Percentiles rank a stretch among this genome's conserved stretches.
phyloP scores from a whole-genome alignment of 2,329 filamentous ascomycete species.

The Pseudogymnoascus sp. region DNA sequence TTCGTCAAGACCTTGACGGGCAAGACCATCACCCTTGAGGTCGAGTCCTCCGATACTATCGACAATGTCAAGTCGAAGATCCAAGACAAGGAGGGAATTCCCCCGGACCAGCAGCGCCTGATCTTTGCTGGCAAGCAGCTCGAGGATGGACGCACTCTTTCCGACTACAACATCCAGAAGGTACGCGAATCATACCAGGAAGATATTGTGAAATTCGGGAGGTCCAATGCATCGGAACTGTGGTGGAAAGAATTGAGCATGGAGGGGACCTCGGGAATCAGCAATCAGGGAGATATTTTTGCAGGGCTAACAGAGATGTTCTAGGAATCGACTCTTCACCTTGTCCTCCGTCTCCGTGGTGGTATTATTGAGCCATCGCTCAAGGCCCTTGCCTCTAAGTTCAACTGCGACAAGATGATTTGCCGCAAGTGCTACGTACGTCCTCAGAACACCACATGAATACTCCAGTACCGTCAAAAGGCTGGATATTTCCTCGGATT shows the following conservation, averaged over 20 bases:
- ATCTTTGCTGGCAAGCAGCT: slow-evolving; percentile 99
- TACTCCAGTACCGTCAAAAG: not conserved
- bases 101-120: slow-evolving; percentile 95
- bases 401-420: slow-evolving; percentile 99
- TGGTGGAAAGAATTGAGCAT: not conserved
- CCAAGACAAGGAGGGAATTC: slow-evolving; percentile 99
- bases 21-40: slow-evolving; percentile 99
- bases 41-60: slow-evolving; percentile 98
- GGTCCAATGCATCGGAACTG: slow-evolving; percentile 11
- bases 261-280: not conserved
- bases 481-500: slow-evolving; percentile 3
- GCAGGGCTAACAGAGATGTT: slow-evolving; percentile 12
- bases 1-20: slow-evolving; percentile 99
- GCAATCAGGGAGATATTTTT: not conserved
- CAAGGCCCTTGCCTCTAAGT: slow-evolving; percentile 97
- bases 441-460: slow-evolving; percentile 25
- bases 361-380: slow-evolving; percentile 99
- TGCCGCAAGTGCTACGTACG: slow-evolving; percentile 99
- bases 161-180: slow-evolving; percentile 99
- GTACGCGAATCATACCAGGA: slow-evolving; percentile 42
- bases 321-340: slow-evolving; percentile 94
- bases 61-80: slow-evolving; percentile 99
- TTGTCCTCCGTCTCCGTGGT: slow-evolving; percentile 97
- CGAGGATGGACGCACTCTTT: slow-evolving; percentile 93
- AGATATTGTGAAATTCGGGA: not conserved